Conservation (phyloP, 1,284 basidiomycete genomes). For the Ustanciosporium gigantosporum region DNA sequence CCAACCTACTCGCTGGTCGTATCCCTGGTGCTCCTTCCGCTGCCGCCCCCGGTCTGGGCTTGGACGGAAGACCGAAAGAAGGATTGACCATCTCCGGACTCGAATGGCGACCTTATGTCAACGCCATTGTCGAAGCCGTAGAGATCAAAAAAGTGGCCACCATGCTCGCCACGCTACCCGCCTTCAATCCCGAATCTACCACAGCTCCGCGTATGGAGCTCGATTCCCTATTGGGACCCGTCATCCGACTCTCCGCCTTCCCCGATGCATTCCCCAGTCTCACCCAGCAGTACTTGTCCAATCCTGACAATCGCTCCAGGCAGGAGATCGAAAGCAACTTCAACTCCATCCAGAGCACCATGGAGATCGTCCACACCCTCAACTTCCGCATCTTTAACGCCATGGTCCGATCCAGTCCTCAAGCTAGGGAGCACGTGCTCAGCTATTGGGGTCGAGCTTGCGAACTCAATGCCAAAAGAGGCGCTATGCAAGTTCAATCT, state of each 20-base stretch:
- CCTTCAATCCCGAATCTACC: constrained; percentile 71
- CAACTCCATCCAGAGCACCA: constrained; percentile 44
- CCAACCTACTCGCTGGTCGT: constrained; percentile 42
- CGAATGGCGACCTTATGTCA: constrained; percentile 81
- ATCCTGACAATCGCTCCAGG: constrained; percentile 34
- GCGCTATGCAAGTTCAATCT: constrained; percentile 84
- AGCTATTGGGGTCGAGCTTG: constrained; percentile 78
- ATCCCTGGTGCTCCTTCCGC: constrained; percentile 16
- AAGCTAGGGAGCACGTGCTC: constrained; percentile 81
- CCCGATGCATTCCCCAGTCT: constrained; percentile 51
- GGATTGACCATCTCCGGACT: constrained; percentile 62
- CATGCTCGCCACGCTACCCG: constrained; percentile 70
- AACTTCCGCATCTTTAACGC: constrained; percentile 88
- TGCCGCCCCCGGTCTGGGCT: constrained; percentile 1
- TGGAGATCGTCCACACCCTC: constrained; percentile 67
- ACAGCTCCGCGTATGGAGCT: constrained; percentile 64
- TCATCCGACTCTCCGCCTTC: constrained; percentile 51
- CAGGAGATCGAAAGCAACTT: constrained; percentile 48
- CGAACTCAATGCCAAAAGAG: constrained; percentile 78
- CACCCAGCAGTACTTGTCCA: constrained; percentile 43
- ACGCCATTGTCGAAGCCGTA: constrained; percentile 78
- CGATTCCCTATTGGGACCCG: constrained; percentile 53
- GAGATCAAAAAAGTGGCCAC: constrained; percentile 80
- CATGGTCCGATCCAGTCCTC: constrained; percentile 79
- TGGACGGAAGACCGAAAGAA: constrained; percentile 17